phyloP scores from a whole-genome alignment of 2,329 filamentous ascomycete genomes.

The Alternaria gaisen region DNA sequence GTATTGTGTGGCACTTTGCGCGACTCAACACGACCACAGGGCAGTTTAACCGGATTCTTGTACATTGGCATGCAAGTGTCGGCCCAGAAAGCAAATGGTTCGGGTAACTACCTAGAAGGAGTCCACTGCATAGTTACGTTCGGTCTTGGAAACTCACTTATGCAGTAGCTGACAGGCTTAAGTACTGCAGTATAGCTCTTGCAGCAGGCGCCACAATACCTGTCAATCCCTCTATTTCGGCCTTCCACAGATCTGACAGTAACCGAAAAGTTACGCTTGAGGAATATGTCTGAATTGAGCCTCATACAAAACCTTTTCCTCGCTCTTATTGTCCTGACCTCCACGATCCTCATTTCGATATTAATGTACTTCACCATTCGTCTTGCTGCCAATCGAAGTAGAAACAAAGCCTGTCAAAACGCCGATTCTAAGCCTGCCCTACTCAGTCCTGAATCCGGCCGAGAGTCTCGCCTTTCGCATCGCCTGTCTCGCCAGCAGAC shows the following conservation, averaged over 20 bases:
- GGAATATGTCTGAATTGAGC: constrained; percentile 8
- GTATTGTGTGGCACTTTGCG: constrained; percentile 8
- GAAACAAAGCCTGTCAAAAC: neutral
- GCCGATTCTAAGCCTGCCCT: constrained; percentile 2
- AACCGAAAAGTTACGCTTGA: neutral
- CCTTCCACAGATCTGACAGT: constrained; percentile 1
- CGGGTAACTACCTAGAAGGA: neutral
- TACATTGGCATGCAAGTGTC: neutral
- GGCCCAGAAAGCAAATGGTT: neutral
- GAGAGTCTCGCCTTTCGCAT: constrained; percentile 11
- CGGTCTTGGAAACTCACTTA: neutral
- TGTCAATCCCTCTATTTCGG: neutral
- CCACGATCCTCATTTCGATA: constrained; percentile 23
- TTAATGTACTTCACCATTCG: constrained; percentile 25
- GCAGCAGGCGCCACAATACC: constrained; percentile 13
- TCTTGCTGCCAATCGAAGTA: constrained; percentile 16
- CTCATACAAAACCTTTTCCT: constrained; percentile 19
- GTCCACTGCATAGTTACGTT: neutral
- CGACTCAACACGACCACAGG: neutral
- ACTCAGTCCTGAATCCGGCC: constrained; percentile 7
- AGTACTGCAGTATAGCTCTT: constrained; percentile 19
- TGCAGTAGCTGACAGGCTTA: constrained; percentile 7
- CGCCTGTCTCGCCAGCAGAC: constrained; percentile 13
- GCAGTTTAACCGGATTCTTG: constrained; percentile 6
- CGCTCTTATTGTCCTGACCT: constrained; percentile 24